These are phyloP conservation scores for Trichoderma sp. DNA, from an alignment of 2,329 filamentous ascomycete genomes.

Conservation along the genomic window DNA sequence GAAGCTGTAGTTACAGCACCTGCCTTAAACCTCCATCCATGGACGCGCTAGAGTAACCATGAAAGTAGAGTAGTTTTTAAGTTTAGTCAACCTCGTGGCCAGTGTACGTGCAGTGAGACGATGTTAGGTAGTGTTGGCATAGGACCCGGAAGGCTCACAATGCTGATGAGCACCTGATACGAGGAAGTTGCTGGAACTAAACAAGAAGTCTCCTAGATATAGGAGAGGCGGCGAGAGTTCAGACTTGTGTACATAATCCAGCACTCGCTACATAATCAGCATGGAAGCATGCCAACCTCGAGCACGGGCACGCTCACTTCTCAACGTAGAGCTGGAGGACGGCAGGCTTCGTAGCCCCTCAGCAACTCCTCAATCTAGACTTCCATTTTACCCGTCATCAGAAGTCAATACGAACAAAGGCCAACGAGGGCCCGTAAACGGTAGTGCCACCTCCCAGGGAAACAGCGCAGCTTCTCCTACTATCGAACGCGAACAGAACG, in stretches of 20 bases:
- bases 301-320: neutral
- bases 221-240: too few relatives aligned
- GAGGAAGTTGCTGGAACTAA: too few relatives aligned
- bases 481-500: neutral
- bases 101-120: neutral
- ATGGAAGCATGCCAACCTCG: too few relatives aligned
- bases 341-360: neutral
- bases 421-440: neutral
- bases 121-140: neutral
- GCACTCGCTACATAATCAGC: too few relatives aligned
- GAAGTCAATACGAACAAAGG: neutral
- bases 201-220: too few relatives aligned
- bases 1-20: neutral
- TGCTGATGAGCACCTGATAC: neutral
- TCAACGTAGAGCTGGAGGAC: neutral
- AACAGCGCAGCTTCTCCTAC: neutral
- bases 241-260: too few relatives aligned
- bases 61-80: conserved; percentile 25
- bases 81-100: neutral
- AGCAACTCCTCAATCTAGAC: neutral
- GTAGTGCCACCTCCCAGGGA: neutral
- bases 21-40: neutral
- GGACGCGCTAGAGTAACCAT: conserved; percentile 12
- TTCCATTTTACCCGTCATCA: too few relatives aligned
- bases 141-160: neutral